A percentile compares a stretch with the other conserved stretches of the same genome.
These are phyloP conservation scores for Teunomyces stri DNA, from an alignment of 805 yeast genomes.

Conservation along the genomic window DNA sequence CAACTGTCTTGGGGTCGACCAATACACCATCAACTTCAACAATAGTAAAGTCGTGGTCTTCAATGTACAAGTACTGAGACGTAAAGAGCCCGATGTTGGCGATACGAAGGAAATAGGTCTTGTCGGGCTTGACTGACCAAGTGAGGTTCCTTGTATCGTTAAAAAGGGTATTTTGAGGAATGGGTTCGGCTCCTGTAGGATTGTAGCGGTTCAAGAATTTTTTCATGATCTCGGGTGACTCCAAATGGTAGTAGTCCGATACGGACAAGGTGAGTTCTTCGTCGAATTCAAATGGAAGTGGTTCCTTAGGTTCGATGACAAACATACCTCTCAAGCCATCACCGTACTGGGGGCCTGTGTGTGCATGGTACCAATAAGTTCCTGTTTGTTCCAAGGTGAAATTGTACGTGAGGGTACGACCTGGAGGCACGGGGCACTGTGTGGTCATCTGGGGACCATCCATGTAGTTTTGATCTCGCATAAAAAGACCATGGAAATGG, in stretches of 20 bases:
- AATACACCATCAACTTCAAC: constrained; percentile 51
- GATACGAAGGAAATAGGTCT: constrained; percentile 62
- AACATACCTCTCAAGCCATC: constrained; percentile 75
- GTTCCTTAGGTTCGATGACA: constrained; percentile 48
- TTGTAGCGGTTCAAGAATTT: constrained; percentile 62
- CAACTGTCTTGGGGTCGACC: constrained; percentile 55
- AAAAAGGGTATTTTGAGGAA: constrained; percentile 64
- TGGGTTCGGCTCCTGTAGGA: constrained; percentile 85
- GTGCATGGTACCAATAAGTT: constrained; percentile 73
- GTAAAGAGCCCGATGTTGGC: constrained; percentile 71
- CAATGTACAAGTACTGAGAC: constrained; percentile 50
- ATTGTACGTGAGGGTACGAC: constrained; percentile 35
- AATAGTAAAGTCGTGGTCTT: constrained; percentile 39
- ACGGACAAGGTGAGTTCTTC: constrained; percentile 57
- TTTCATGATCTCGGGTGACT: constrained; percentile 44
- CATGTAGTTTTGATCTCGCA: constrained; percentile 36
- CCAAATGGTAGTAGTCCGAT: constrained; percentile 63
- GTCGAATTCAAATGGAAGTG: constrained; percentile 57
- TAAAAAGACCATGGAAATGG: constrained; percentile 48
- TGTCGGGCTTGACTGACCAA: constrained; percentile 54
- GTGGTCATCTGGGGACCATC: constrained; percentile 48
- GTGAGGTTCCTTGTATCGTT: constrained; percentile 63
- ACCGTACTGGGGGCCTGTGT: constrained; percentile 71
- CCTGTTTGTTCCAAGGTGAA: constrained; percentile 40
- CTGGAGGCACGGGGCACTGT: constrained; percentile 46